Evolutionary conservation across 2,329 filamentous ascomycete species (phyloP), one percentile per base, ranked within the genome.

Genomic region (Seiridium unicorne): DNA sequence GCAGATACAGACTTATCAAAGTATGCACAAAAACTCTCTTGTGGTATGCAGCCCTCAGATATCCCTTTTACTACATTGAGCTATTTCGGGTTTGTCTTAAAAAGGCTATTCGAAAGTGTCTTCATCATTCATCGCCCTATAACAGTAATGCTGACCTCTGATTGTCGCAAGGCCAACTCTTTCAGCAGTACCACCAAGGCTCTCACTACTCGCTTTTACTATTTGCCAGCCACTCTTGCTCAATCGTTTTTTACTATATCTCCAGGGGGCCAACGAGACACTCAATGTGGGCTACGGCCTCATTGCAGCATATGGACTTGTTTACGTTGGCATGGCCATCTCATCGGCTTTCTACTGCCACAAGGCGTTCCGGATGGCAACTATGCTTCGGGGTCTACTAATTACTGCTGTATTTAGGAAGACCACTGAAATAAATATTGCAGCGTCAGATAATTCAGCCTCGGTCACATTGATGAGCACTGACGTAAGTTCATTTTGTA

Each of bases 401-500:
- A 70, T 73, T 13, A 67, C 73, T 9, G 69, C 69, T 1, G 64
- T 77, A 5, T 77, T 74, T 58, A 60, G 65, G 36, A 74, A 76
- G 51, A 68, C 72, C 1, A 73, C 70, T 0, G 64, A 68, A 5
- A 63, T 74, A 42, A 71, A 67, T 5, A 68, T 69, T 11, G 66
- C 68, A 4, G 61, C 63, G 18, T 61, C 67, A 4, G 70, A 73
- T 18, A 69, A 75, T 58, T 68, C 72, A 5, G 72, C 73, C 4
- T 69, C 76, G 1, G 66, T 77, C 13, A 78, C 76, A 2, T 69
- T 78, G 51, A 78, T 79, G 75, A 77, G 75, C 55, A 72, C 75
- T 10, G 76, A 77, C 70, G 72, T 69, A 67, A 66, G 68, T 55
- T 54, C 11, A 9, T 36, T 4, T 2, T 44, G n/a, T 18, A 48